Percentiles rank a stretch among this genome's conserved stretches.
phyloP scores from a whole-genome alignment of 1,284 basidiomycete species.

The Hemileia vastatrix region DNA sequence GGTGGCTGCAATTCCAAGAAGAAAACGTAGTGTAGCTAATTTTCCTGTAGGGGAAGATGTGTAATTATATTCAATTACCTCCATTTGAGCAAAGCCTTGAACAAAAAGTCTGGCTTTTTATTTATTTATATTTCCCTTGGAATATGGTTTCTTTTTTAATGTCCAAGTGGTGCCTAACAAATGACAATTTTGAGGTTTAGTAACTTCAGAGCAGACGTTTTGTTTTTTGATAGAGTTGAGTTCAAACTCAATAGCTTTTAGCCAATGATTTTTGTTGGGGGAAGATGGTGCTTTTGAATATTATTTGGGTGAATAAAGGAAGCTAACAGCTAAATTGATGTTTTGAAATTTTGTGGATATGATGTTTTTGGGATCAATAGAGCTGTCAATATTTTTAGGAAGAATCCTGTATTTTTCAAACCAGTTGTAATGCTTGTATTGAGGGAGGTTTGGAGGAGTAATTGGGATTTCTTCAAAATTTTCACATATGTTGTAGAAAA shows the following conservation, averaged over 20 bases:
- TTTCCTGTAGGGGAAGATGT: conserved; percentile 1
- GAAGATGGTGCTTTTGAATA: no score
- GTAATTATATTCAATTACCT: background rate
- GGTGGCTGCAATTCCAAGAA: background rate
- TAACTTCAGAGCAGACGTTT: background rate
- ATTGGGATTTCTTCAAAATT: no score
- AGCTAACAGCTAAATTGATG: no score
- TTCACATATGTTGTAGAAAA: no score
- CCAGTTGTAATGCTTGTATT: no score
- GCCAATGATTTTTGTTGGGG: no score
- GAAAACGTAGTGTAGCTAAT: background rate
- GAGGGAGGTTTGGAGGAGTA: no score
- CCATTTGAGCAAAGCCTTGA: background rate
- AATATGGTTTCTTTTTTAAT: background rate
- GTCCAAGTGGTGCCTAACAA: conserved; percentile 5
- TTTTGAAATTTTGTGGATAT: no score
- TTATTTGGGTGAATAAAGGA: no score
- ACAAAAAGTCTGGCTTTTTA: background rate
- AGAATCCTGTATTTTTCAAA: no score
- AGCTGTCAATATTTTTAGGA: no score
- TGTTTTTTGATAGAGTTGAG: background rate
- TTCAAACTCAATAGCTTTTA: background rate
- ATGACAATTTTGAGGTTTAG: background rate
- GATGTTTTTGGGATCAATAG: no score
- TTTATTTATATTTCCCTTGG: conserved; percentile 2